Base-by-base conservation (phyloP, 257 asterid genomes). In the Solanum pinnatisectum region DNA sequence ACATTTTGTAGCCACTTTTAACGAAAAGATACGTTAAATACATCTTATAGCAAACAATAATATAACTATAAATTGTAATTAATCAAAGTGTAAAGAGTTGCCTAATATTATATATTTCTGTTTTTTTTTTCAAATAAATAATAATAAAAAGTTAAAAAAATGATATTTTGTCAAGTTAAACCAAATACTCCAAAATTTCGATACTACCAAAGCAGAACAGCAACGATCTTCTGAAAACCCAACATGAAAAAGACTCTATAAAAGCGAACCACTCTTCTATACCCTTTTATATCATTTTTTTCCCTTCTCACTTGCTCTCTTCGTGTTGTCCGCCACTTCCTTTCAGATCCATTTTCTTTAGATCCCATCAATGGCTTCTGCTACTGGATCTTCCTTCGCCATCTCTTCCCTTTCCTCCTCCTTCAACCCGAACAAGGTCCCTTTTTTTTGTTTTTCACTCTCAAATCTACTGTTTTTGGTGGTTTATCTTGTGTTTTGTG, bases 251-350 rank as follows among this genome's bases (percentile, higher is more conserved):
- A 12, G 44, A 30, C 27, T 68, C 63, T 76, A 84, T 59, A 85
- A 78, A 59, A 70, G 39, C 32, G 2, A 35, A 81, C 10, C 8
- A 25, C 59, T 83, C 89, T 76, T 46, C 56, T 35, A 52, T 18
- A 30, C n/a, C 52, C 25, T 40, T 84, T 4, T 74, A 15, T 36
- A 30, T 25, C 13, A 14, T 84, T 42, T n/a, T 14, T 27, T 10
- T 35, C 39, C 39, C 13, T 25, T 36, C 10, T 84, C 63, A 52
- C 16, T 23, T 93, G 88, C 91, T 16, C 91, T 89, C 96, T 91
- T 94, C 88, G 96, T 89, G 37, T 88, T 88, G 93, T 93, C 95
- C 98, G 95, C 94, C 95, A 84, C 96, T 90, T 89, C 83, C 46
- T 39, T 20, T 73, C 91, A 92, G 95, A 91, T 90, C 94, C 90